Percentiles rank a stretch among this genome's conserved stretches.
Conservation (phyloP, 345 rosid species). For the Draba incana region DNA sequence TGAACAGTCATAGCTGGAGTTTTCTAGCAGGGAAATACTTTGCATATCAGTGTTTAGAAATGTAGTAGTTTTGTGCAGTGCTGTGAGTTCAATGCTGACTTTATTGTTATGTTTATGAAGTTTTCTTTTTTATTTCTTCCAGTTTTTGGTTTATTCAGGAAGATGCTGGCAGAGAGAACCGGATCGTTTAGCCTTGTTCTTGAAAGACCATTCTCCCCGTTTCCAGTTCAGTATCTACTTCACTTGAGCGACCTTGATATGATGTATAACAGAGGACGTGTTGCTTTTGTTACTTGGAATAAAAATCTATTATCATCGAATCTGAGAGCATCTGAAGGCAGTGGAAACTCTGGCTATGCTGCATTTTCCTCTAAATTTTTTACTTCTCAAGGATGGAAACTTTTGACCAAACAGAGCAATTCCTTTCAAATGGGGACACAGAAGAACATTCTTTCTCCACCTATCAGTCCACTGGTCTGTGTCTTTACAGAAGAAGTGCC, state of each 20-base stretch:
- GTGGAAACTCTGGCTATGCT: constrained; percentile 77
- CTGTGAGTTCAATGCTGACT: constrained; percentile 13
- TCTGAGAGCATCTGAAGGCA: constrained; percentile 50
- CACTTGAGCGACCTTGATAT: constrained; percentile 57
- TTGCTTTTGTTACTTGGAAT: constrained; percentile 78
- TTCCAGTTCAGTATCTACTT: constrained; percentile 69
- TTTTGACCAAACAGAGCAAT: constrained; percentile 51
- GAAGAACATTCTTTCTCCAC: constrained; percentile 50
- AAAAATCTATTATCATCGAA: constrained; percentile 56
- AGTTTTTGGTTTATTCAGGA: constrained; percentile 66
- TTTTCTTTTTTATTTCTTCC: constrained; percentile 44
- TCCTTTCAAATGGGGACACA: constrained; percentile 39
- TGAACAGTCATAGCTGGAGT: not conserved
- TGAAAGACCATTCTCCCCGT: constrained; percentile 83
- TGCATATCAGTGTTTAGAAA: not conserved
- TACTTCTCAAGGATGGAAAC: constrained; percentile 63
- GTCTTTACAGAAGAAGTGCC: constrained; percentile 71
- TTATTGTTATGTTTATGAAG: constrained; percentile 33
- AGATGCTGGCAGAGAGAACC: constrained; percentile 57
- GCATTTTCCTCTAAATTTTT: constrained; percentile 75
- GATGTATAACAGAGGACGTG: constrained; percentile 73
- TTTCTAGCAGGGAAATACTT: constrained; percentile 11
- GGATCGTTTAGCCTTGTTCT: constrained; percentile 77
- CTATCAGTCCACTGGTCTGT: constrained; percentile 59
- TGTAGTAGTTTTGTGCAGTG: constrained; percentile 10